These are phyloP conservation scores for Claviceps capensis DNA, from an alignment of 2,329 filamentous ascomycete species.

Conservation along the genomic window DNA sequence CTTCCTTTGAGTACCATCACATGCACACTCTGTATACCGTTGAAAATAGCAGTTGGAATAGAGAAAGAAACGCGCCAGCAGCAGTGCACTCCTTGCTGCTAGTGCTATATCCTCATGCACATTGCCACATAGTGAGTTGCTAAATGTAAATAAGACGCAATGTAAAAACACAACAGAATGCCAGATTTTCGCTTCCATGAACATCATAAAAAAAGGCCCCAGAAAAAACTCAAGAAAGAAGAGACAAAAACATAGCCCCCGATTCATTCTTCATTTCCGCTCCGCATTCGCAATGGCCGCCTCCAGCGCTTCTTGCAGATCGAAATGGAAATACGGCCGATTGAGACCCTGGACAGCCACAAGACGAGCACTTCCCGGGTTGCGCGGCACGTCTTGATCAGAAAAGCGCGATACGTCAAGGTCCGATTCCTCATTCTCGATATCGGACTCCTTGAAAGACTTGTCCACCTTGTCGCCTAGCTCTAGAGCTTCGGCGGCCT, in stretches of 20 bases:
- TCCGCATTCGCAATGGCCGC: constrained; percentile 25
- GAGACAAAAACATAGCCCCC: too few species aligned
- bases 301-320: constrained; percentile 34
- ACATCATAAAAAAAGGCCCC: neutral
- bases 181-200: neutral
- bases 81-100: too few species aligned
- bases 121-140: too few species aligned
- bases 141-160: too few species aligned
- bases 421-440: constrained; percentile 15
- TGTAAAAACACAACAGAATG: too few species aligned
- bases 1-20: too few species aligned
- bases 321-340: constrained; percentile 38
- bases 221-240: neutral
- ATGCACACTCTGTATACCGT: too few species aligned
- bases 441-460: constrained; percentile 12
- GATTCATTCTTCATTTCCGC: constrained; percentile 6
- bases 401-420: constrained; percentile 10
- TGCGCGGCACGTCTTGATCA: constrained; percentile 16
- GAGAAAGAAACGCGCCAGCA: too few species aligned
- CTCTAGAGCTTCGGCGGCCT: constrained; percentile 28
- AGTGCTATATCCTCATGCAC: too few species aligned
- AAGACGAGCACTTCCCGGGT: constrained; percentile 17
- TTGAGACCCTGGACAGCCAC: constrained; percentile 32
- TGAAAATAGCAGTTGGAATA: too few species aligned
- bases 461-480: constrained; percentile 41